Evolutionary conservation across 768 basidiomycete genomes (phyloP), one percentile per base, ranked within the genome.

Genomic region (Leccinum sublutescens): DNA sequence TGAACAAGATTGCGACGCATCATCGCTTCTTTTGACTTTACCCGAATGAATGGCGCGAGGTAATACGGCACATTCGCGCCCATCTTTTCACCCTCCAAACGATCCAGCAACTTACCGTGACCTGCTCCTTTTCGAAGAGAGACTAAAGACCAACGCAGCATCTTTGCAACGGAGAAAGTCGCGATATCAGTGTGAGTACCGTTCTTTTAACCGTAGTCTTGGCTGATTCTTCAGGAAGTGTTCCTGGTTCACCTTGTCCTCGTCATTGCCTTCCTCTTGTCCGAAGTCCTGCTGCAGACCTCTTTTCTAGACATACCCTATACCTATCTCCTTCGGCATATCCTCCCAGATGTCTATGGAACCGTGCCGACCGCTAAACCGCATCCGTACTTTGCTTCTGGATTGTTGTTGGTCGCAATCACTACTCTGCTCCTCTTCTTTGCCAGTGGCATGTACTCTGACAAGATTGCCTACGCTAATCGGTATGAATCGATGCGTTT

Each of bases 381-480:
- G 2, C 87, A 88, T 64, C 86, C 88, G 9, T 95, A 94, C 71
- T 76, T 94, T 64, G 79, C 87, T 21, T 87, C 85, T 36, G 93
- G 90, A 1, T 75, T 94, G 38, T 78, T 97, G 11, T 91, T 96
- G 60, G 92, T 98, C 29, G 85, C 89, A 19, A 85, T 93, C 55
- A 95, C 93, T 14, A 95, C 95, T 2, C 85, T 98, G 8, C 83
- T 90, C 33, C 82, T 99, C 40, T 97, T 98, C 81, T 98, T 97
- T 71, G 93, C 94, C 9, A 95, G 91, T 66, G 96, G 96, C 17
- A 90, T 95, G 85, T 99, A 98, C 68, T 80, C 88, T 4, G 95
- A 99, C 74, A 95, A 96, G 78, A 95, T 98, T 66, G 90, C 85
- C 4, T 98, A 97, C 72, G 95, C 96, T 19, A 95, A 97, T 77